A percentile compares a stretch with the other conserved stretches of the same genome.
Conservation (phyloP, 2,329 filamentous ascomycete species). For the Myriosclerotinia scirpicola region DNA sequence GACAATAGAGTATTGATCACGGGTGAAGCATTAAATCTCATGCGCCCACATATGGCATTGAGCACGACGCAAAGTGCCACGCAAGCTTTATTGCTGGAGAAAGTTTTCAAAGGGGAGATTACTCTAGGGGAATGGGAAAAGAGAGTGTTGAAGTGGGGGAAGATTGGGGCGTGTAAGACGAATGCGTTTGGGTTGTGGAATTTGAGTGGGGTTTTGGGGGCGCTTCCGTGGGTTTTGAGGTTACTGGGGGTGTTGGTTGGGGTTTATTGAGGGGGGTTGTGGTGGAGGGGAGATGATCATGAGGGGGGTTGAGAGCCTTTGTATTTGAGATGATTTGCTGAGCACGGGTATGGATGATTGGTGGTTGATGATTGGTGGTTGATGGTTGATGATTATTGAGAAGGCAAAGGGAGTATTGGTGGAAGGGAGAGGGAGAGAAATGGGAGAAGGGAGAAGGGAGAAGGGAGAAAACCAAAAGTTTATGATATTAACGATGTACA, state of each 20-base stretch:
- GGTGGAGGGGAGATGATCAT: background rate
- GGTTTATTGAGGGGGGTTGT: background rate
- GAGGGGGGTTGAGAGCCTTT: background rate
- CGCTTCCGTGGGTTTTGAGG: conserved; percentile 10
- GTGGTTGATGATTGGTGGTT: background rate
- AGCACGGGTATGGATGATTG: background rate
- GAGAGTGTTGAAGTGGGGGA: conserved; percentile 25
- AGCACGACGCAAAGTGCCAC: conserved; percentile 46
- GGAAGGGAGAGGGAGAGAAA: too few species aligned
- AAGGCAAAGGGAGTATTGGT: too few species aligned
- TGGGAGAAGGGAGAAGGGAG: too few species aligned
- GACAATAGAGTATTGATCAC: conserved; percentile 45
- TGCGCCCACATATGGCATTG: conserved; percentile 48
- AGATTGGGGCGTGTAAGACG: conserved; percentile 9
- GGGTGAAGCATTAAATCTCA: conserved; percentile 46
- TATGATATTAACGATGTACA: too few species aligned
- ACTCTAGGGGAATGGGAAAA: conserved; percentile 19
- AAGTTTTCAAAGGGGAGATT: conserved; percentile 26
- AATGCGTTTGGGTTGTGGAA: conserved; percentile 20
- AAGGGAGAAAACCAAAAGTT: too few species aligned
- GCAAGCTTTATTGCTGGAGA: conserved; percentile 32
- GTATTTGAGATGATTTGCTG: background rate
- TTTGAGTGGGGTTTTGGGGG: background rate
- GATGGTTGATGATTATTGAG: too few species aligned
- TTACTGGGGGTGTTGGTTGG: conserved; percentile 1